phyloP scores from a whole-genome alignment of 306 rosid genomes.

The Arachis stenosperma region DNA sequence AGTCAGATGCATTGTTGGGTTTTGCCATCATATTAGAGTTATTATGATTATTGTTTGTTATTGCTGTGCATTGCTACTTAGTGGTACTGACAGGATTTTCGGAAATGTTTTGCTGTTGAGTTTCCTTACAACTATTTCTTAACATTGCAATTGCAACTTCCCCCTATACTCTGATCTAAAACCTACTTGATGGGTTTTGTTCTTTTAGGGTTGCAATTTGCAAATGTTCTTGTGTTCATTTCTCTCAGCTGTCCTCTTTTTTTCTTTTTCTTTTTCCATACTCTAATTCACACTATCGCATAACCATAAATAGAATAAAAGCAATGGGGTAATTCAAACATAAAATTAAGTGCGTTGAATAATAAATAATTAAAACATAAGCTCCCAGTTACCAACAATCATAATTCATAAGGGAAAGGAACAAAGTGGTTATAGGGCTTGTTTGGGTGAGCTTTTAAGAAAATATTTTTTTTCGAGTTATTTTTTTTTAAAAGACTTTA shows the following conservation, averaged over 20 bases:
- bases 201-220: slow-evolving; percentile 22
- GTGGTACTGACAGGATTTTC: slow-evolving; percentile 48
- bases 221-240: not conserved
- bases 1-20: slow-evolving; percentile 24
- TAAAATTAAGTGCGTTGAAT: not conserved
- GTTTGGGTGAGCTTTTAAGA: no score
- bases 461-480: no score
- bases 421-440: no score
- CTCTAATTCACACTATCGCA: not conserved
- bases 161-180: not conserved
- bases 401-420: no score
- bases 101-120: slow-evolving; percentile 45
- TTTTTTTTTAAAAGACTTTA: no score
- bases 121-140: slow-evolving; percentile 29
- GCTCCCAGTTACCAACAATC: not conserved
- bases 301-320: not conserved
- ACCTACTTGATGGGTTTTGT: not conserved
- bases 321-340: not conserved
- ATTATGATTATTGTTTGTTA: slow-evolving; percentile 27
- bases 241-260: no score
- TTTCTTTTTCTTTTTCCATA: not conserved
- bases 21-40: slow-evolving; percentile 36
- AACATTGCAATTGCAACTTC: slow-evolving; percentile 32
- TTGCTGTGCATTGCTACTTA: slow-evolving; percentile 51
- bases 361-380: not conserved